A percentile compares a stretch with the other conserved stretches of the same genome.
Evolutionary conservation across 495 filamentous ascomycete genomes (phyloP).

Genomic region (Tuber calosporum): DNA sequence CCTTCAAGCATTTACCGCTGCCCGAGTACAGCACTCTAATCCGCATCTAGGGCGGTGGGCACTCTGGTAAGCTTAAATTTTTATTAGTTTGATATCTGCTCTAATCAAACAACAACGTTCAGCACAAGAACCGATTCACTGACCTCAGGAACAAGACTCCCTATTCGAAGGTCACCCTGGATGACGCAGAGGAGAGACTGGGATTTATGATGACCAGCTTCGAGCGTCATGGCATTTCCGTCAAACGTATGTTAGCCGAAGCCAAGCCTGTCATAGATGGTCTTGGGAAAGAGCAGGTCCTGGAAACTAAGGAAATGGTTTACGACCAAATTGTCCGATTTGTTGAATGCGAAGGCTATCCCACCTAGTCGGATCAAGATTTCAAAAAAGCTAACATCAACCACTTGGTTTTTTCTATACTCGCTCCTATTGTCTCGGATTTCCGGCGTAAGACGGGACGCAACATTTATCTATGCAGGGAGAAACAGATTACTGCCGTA

Average conservation of each 20-base stretch:
- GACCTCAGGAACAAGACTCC: constrained; percentile 10
- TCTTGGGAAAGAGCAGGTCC: not conserved
- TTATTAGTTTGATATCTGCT: no score
- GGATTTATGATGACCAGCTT: not conserved
- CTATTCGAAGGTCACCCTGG: constrained; percentile 9
- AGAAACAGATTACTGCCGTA: no score
- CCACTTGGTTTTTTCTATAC: constrained; percentile 9
- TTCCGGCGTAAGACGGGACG: no score
- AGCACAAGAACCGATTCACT: no score
- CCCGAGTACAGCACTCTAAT: no score
- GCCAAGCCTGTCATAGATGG: not conserved
- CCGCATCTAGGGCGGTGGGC: no score
- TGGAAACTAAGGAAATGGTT: constrained; percentile 14
- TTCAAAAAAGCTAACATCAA: constrained; percentile 20
- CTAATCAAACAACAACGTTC: no score
- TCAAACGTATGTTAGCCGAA: not conserved
- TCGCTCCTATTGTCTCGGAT: no score
- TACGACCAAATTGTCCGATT: constrained; percentile 15
- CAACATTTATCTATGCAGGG: no score
- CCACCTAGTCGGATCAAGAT: no score
- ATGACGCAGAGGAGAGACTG: constrained; percentile 17
- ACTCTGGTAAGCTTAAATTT: no score
- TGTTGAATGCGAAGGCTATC: constrained; percentile 18
- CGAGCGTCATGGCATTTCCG: not conserved
- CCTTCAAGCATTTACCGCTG: no score